Evolutionary conservation across 2,329 filamentous ascomycete species (phyloP), one percentile per base, ranked within the genome.

Genomic region (Paramyrothecium sp.): DNA sequence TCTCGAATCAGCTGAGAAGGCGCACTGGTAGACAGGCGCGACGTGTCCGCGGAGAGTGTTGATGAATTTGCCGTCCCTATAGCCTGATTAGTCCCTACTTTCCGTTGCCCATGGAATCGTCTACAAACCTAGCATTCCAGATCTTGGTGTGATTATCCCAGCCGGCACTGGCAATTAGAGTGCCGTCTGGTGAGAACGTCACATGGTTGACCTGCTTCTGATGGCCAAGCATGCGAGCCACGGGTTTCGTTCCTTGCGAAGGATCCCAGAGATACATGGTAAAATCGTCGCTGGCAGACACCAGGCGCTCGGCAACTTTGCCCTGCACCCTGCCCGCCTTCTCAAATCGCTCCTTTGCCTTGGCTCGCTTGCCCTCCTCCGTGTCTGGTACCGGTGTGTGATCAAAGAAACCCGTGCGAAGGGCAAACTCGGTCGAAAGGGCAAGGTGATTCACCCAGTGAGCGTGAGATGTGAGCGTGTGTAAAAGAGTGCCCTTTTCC

Each of bases 201-300:
- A 98, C 93, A 70, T 97, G 91, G 72, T 98, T 97, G 64, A 98
- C 93, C 69, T 94, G 91, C 76, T 98, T 98, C 72, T 97, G 92
- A 69, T 99, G 95, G 2, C 95, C 95, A n/a, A 92, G 76, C 75
- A 98, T 84, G 34, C 92, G 83, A n/a, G 91, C 89, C 3, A 98
- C 79, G 1, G 94, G 93, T 72, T 98, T 97, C 8, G 81, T 90
- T 3, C 89, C 88, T 58, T 82, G 74, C 11, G 87, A 81, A 0
- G 93, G 93, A 59, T 96, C 91, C 94, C 94, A 99, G 8, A 99
- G 82, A 71, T 92, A 97, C 84, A 99, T 94, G 7, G 93, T 97
- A 72, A 93, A 96, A 73, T 99, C 95, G 69, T 98, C 95, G 63
- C 89, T 94, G 2, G 94, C 95, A 10, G 92, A 96, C 3, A 96